A percentile compares a stretch with the other conserved stretches of the same genome.
Conservation (phyloP, 768 basidiomycete genomes). For the Auricularia heimuer region DNA sequence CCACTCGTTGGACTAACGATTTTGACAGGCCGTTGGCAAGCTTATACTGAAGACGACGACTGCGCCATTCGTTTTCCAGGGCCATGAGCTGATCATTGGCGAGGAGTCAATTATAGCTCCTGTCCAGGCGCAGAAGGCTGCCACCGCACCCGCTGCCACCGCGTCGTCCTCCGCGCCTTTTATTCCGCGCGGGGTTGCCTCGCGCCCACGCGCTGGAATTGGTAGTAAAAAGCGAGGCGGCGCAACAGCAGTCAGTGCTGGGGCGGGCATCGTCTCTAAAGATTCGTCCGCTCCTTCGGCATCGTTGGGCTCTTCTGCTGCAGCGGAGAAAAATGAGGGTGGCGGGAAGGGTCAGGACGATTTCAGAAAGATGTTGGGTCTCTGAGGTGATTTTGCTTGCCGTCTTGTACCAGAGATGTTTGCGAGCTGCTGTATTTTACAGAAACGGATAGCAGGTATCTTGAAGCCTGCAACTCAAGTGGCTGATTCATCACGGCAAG, state of each 20-base stretch:
- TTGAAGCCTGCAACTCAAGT: too few species aligned
- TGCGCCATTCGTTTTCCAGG: constrained; percentile 65
- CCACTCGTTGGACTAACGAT: not conserved
- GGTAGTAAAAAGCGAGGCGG: constrained; percentile 40
- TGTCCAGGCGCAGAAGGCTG: not conserved
- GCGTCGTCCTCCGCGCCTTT: constrained; percentile 43
- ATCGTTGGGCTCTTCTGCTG: constrained; percentile 1
- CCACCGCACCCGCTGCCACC: not conserved
- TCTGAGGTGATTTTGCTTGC: not conserved
- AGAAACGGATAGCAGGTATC: too few species aligned
- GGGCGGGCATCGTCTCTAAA: constrained; percentile 4
- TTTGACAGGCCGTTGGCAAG: constrained; percentile 68
- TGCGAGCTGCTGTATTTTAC: not conserved
- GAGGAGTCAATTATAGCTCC: constrained; percentile 29
- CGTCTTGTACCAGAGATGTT: not conserved
- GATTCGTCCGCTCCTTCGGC: not conserved
- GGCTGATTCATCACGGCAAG: too few species aligned
- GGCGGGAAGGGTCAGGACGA: constrained; percentile 63
- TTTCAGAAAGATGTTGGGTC: constrained; percentile 68
- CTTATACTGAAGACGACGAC: constrained; percentile 59
- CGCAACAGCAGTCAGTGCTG: constrained; percentile 17
- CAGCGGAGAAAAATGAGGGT: constrained; percentile 8
- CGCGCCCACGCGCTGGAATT: constrained; percentile 63
- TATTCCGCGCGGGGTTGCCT: constrained; percentile 53
- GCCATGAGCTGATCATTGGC: constrained; percentile 44